Evolutionary conservation across 1,139 yeast species (phyloP).

Genomic region (Pichia sp.): DNA sequence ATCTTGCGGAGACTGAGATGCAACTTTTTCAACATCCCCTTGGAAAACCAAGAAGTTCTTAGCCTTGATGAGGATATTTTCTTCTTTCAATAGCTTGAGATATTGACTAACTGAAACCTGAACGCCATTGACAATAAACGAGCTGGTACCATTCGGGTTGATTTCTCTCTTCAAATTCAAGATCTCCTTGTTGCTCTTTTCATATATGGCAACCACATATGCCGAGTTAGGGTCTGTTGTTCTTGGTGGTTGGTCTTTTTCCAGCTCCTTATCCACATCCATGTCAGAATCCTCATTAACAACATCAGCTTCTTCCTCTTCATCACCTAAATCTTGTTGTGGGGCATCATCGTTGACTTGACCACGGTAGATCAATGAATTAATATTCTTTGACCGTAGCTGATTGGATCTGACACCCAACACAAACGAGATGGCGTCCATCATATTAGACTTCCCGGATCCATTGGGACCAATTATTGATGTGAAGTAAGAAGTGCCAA

Average conservation of each 20-base stretch:
- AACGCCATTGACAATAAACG: conserved; percentile 62
- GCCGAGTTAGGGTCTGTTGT: conserved; percentile 64
- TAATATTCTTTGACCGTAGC: conserved; percentile 67
- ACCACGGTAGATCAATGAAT: conserved; percentile 80
- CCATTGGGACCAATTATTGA: conserved; percentile 98
- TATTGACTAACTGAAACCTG: conserved; percentile 65
- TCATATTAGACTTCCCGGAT: conserved; percentile 94
- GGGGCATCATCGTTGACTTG: conserved; percentile 33
- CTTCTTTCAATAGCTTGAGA: conserved; percentile 61
- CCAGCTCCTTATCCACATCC: conserved; percentile 11
- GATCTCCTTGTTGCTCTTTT: conserved; percentile 53
- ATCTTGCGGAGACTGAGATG: conserved; percentile 79
- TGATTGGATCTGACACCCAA: conserved; percentile 78
- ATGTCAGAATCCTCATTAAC: conserved; percentile 26
- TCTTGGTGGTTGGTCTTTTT: conserved; percentile 27
- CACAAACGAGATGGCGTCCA: conserved; percentile 97
- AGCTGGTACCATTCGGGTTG: conserved; percentile 55
- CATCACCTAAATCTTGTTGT: conserved; percentile 24
- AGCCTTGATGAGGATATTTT: conserved; percentile 83
- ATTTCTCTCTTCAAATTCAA: conserved; percentile 54
- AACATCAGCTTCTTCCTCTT: conserved; percentile 20
- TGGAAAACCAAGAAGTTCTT: conserved; percentile 91
- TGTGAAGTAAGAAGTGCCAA: conserved; percentile 79
- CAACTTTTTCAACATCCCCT: conserved; percentile 94
- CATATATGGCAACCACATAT: conserved; percentile 74